Evolutionary conservation across 495 filamentous ascomycete species (phyloP).

Genomic region (Lophiotrema nucula): DNA sequence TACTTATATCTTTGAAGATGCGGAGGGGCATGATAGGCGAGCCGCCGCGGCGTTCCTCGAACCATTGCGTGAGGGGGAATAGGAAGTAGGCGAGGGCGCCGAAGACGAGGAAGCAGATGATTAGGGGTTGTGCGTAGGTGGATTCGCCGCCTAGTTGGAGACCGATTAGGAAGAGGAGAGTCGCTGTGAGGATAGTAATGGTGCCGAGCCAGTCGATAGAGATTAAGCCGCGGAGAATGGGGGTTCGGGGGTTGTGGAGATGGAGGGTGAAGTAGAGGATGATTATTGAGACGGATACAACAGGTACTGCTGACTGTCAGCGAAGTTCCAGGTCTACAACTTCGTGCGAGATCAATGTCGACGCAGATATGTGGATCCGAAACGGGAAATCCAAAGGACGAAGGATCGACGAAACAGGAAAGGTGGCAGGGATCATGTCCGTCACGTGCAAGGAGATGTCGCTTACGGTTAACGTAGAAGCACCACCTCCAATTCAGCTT

Average conservation of each 20-base stretch:
- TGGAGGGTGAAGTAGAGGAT: constrained; percentile 27
- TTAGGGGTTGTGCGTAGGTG: background rate
- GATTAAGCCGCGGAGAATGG: constrained; percentile 17
- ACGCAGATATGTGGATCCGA: too few relatives aligned
- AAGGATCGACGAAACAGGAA: too few relatives aligned
- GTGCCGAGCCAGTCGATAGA: constrained; percentile 32
- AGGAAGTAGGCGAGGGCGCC: constrained; percentile 9
- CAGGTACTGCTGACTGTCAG: constrained; percentile 27
- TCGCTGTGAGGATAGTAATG: constrained; percentile 24
- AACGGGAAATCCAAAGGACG: too few relatives aligned
- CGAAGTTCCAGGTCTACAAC: too few relatives aligned
- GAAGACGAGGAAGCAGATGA: constrained; percentile 26
- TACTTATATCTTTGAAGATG: constrained; percentile 27
- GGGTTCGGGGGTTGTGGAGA: constrained; percentile 14
- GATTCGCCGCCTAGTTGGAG: constrained; percentile 29
- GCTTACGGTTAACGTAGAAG: constrained; percentile 34
- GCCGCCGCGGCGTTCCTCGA: background rate
- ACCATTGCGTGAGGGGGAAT: constrained; percentile 23
- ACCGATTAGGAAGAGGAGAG: constrained; percentile 27
- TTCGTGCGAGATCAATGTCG: too few relatives aligned
- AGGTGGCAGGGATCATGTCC: too few relatives aligned
- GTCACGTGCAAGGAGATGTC: background rate
- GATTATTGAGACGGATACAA: constrained; percentile 15
- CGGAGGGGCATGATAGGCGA: constrained; percentile 32
- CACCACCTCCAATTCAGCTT: constrained; percentile 50